Evolutionary conservation across 768 basidiomycete genomes (phyloP).

Genomic region (Boletus subparvulus): DNA sequence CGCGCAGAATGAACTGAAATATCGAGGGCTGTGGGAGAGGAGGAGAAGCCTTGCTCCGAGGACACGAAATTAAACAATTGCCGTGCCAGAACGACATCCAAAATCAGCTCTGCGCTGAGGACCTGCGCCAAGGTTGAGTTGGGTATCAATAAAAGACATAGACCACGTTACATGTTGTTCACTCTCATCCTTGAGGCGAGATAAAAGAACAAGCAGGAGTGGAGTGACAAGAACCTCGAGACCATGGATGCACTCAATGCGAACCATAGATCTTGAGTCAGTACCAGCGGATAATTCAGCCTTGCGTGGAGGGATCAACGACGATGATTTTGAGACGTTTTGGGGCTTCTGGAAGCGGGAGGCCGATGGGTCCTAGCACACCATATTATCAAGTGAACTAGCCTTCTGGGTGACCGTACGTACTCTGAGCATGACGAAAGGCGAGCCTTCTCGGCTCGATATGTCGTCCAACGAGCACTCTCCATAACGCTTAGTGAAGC

Average conservation of each 20-base stretch:
- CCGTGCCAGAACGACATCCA: slow-evolving; percentile 43
- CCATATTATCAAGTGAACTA: not conserved
- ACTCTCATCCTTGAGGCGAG: slow-evolving; percentile 48
- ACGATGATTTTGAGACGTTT: not conserved
- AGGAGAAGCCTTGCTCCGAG: slow-evolving; percentile 11
- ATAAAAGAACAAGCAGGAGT: slow-evolving; percentile 45
- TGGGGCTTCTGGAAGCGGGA: slow-evolving; percentile 8
- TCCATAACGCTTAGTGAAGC: slow-evolving; percentile 49
- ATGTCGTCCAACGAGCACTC: slow-evolving; percentile 34
- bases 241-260: slow-evolving; percentile 39
- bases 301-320: slow-evolving; percentile 6
- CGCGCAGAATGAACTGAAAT: slow-evolving; percentile 39
- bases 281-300: not conserved
- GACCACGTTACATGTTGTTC: slow-evolving; percentile 41
- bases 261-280: slow-evolving; percentile 23
- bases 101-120: slow-evolving; percentile 37
- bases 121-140: slow-evolving; percentile 27
- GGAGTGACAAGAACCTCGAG: slow-evolving; percentile 55
- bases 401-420: slow-evolving; percentile 7
- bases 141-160: not conserved
- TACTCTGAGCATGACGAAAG: slow-evolving; percentile 49
- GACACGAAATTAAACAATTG: slow-evolving; percentile 38
- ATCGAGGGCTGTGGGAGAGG: slow-evolving; percentile 38
- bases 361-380: slow-evolving; percentile 11
- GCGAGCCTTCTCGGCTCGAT: slow-evolving; percentile 46